A percentile compares a stretch with the other conserved stretches of the same genome.
phyloP scores from a whole-genome alignment of 192 early-diverging fungal genomes.

The Diversispora epigaea region DNA sequence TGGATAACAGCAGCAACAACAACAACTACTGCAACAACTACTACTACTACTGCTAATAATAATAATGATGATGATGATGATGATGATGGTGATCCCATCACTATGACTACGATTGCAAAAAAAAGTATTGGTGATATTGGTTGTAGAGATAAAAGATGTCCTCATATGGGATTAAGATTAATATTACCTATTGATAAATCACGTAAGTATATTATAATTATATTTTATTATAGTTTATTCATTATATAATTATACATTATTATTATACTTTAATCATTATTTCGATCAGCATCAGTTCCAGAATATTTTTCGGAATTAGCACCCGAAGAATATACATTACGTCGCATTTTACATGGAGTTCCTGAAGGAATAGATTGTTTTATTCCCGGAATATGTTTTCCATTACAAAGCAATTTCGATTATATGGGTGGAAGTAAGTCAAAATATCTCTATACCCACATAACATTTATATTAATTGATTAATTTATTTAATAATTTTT shows the following conservation, averaged over 20 bases:
- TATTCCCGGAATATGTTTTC: slow-evolving; percentile 65
- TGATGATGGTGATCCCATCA: no score
- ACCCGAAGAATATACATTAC: slow-evolving; percentile 64
- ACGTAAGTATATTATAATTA: slow-evolving; percentile 19
- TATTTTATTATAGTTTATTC: slow-evolving; percentile 21
- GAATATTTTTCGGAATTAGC: slow-evolving; percentile 52
- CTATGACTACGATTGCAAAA: slow-evolving; percentile 14
- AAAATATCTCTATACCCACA: no score
- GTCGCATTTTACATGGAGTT: slow-evolving; percentile 81
- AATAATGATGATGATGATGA: no score
- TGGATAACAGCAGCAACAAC: no score
- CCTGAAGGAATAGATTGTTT: slow-evolving; percentile 89
- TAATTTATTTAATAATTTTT: background rate
- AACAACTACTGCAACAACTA: slow-evolving; percentile 5
- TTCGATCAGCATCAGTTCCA: slow-evolving; percentile 38
- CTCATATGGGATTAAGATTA: slow-evolving; percentile 36
- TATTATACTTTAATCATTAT: background rate
- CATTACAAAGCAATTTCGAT: slow-evolving; percentile 91
- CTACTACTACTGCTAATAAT: background rate
- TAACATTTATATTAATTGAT: no score
- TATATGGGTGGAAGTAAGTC: slow-evolving; percentile 79
- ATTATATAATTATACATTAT: slow-evolving; percentile 24
- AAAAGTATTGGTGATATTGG: slow-evolving; percentile 42
- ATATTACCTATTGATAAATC: slow-evolving; percentile 15
- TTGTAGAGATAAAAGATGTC: slow-evolving; percentile 41